These are phyloP conservation scores for Cystobasidiopsis lactophilus DNA, from an alignment of 768 basidiomycete genomes.

Conservation along the genomic window DNA sequence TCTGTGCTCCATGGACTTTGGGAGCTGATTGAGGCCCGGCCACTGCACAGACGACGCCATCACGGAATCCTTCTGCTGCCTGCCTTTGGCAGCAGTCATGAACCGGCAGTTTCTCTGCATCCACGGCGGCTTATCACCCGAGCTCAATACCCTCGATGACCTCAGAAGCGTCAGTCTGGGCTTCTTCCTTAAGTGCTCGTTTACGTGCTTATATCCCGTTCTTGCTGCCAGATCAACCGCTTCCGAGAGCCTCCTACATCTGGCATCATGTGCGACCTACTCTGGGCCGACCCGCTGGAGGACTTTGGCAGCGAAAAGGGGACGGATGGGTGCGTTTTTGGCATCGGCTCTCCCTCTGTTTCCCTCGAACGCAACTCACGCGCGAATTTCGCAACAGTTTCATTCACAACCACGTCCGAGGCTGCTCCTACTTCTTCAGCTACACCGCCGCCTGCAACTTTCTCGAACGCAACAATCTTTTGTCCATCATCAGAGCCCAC, in stretches of 20 bases:
- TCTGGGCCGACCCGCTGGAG: slow-evolving; percentile 96
- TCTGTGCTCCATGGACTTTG: too few species aligned
- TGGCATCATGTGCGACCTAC: slow-evolving; percentile 93
- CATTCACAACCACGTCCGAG: slow-evolving; percentile 85
- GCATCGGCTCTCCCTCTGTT: too few species aligned
- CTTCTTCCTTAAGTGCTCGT: neutral
- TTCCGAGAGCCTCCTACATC: slow-evolving; percentile 96
- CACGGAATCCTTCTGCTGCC: slow-evolving; percentile 90
- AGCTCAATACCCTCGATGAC: slow-evolving; percentile 85
- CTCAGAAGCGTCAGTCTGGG: slow-evolving; percentile 48
- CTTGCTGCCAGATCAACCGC: slow-evolving; percentile 52
- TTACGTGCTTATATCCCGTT: neutral
- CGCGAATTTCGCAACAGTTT: slow-evolving; percentile 28
- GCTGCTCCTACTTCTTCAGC: slow-evolving; percentile 92
- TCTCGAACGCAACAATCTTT: slow-evolving; percentile 83
- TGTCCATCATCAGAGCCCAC: slow-evolving; percentile 92
- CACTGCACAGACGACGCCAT: slow-evolving; percentile 46
- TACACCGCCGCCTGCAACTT: slow-evolving; percentile 95
- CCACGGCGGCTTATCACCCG: slow-evolving; percentile 88
- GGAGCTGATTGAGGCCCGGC: neutral
- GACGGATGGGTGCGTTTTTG: slow-evolving; percentile 38
- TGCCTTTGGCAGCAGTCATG: slow-evolving; percentile 92
- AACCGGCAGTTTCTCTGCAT: slow-evolving; percentile 99
- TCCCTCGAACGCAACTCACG: too few species aligned
- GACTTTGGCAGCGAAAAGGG: slow-evolving; percentile 91